Conservation (phyloP, 2,329 filamentous ascomycete species). For the Chaetomiaceae sp. region DNA sequence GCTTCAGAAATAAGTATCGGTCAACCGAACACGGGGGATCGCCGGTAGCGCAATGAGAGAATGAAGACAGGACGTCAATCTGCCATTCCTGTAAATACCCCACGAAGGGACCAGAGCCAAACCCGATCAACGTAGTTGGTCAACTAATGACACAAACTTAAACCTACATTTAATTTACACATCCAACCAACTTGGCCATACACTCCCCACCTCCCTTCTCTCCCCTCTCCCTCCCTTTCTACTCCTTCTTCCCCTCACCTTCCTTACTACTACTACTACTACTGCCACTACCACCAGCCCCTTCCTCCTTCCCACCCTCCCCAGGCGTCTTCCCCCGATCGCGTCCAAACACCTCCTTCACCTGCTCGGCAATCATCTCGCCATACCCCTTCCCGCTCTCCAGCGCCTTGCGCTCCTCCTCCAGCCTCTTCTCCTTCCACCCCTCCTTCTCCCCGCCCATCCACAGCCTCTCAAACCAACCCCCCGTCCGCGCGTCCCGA, state of each 20-base stretch:
- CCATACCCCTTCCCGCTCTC: constrained; percentile 53
- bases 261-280: too few species aligned
- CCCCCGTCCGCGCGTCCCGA: constrained; percentile 4
- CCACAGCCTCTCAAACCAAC: constrained; percentile 40
- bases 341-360: constrained; percentile 48
- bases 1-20: too few species aligned
- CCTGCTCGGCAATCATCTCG: constrained; percentile 53
- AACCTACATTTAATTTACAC: too few species aligned
- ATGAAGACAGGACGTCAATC: too few species aligned
- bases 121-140: too few species aligned
- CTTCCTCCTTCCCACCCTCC: constrained; percentile 29
- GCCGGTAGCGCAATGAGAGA: too few species aligned
- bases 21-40: too few species aligned
- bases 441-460: constrained; percentile 53
- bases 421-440: constrained; percentile 50
- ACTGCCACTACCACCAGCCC: constrained; percentile 10
- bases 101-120: too few species aligned
- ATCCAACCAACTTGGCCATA: too few species aligned
- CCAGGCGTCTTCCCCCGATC: constrained; percentile 25
- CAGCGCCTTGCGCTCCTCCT: constrained; percentile 49
- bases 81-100: too few species aligned
- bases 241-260: constrained; percentile 22
- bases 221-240: constrained; percentile 23
- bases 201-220: not conserved
- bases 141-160: too few species aligned